Conservation (phyloP, 2,329 filamentous ascomycete species). For the Mariannaea elegans region DNA sequence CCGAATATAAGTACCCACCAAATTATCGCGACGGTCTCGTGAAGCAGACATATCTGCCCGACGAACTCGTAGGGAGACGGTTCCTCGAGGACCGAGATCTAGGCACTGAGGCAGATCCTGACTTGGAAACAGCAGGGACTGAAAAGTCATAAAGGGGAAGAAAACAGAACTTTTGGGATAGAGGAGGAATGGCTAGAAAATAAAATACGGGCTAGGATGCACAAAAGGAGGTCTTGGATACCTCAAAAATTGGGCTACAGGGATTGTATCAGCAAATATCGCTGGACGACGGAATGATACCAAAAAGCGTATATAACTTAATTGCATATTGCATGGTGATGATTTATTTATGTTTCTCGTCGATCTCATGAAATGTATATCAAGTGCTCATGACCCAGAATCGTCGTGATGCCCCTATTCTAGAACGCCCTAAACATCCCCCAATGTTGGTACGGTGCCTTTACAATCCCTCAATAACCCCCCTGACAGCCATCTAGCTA, state of each 20-base stretch:
- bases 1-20: slow-evolving; percentile 96
- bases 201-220: slow-evolving; percentile 20
- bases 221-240: slow-evolving; percentile 16
- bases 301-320: slow-evolving; percentile 23
- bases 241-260: slow-evolving; percentile 7
- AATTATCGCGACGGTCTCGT: slow-evolving; percentile 86
- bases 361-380: background rate
- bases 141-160: slow-evolving; percentile 5
- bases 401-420: background rate
- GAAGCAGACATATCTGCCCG: slow-evolving; percentile 89
- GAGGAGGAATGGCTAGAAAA: slow-evolving; percentile 20
- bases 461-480: background rate
- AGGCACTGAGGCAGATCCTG: slow-evolving; percentile 79
- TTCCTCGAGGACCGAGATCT: slow-evolving; percentile 86
- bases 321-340: slow-evolving; percentile 8
- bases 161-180: slow-evolving; percentile 1
- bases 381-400: background rate
- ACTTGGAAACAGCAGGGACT: slow-evolving; percentile 57
- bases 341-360: background rate
- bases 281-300: slow-evolving; percentile 21
- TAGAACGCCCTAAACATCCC: slow-evolving; percentile 21
- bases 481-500: too few species aligned
- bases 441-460: slow-evolving; percentile 1
- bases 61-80: slow-evolving; percentile 71
- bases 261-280: slow-evolving; percentile 21